A percentile compares a stretch with the other conserved stretches of the same genome.
phyloP scores from a whole-genome alignment of 1,284 basidiomycete genomes.

The Gomphus bonarii region DNA sequence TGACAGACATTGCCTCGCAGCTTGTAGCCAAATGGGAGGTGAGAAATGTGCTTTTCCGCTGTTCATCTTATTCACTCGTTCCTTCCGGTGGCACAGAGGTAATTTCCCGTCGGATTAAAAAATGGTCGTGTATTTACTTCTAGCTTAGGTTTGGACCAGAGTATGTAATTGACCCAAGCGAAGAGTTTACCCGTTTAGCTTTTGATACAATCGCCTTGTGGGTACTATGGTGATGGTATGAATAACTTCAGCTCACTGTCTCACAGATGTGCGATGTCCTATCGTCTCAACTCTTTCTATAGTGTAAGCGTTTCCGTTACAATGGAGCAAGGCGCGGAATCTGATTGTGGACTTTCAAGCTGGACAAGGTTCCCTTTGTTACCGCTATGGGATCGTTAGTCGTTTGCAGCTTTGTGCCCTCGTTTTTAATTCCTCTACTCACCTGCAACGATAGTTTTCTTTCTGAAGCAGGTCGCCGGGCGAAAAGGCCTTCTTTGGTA shows the following conservation, averaged over 20 bases:
- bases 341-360: conserved; percentile 13
- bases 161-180: conserved; percentile 31
- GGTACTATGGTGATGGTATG: neutral
- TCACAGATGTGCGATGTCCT: conserved; percentile 29
- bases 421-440: neutral
- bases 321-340: neutral
- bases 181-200: conserved; percentile 38
- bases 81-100: neutral
- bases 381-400: conserved; percentile 25
- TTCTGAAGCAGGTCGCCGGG: conserved; percentile 26
- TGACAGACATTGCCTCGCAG: conserved; percentile 40
- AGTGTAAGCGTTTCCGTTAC: neutral
- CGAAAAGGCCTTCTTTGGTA: conserved; percentile 27
- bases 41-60: neutral
- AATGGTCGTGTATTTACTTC: neutral
- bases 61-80: neutral
- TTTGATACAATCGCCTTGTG: conserved; percentile 36
- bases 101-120: neutral
- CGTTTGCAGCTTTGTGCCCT: neutral
- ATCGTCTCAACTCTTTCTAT: conserved; percentile 35
- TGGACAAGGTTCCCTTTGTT: conserved; percentile 31
- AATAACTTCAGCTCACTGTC: neutral
- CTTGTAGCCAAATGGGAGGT: conserved; percentile 41
- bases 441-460: conserved; percentile 24
- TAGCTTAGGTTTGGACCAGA: conserved; percentile 30